A percentile compares a stretch with the other conserved stretches of the same genome.
These are phyloP conservation scores for Aspergillus glaucus DNA, from an alignment of 2,329 filamentous ascomycete species.

Conservation along the genomic window DNA sequence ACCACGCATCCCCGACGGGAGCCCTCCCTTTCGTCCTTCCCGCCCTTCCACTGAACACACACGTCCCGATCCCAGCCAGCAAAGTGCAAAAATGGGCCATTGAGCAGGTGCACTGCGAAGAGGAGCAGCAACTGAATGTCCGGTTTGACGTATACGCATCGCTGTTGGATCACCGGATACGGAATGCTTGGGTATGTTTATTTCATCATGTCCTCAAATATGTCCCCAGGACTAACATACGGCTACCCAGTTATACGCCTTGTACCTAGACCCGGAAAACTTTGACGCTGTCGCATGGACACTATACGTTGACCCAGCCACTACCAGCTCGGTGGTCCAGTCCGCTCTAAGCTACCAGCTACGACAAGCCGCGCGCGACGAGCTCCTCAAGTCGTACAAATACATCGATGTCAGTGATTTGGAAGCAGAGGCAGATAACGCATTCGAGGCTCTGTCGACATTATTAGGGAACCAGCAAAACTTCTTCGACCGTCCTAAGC, in stretches of 20 bases:
- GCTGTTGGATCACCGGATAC: constrained; percentile 69
- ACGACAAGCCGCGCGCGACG: constrained; percentile 63
- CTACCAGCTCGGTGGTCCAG: constrained; percentile 57
- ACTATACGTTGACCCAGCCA: constrained; percentile 64
- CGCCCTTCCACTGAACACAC: constrained; percentile 33
- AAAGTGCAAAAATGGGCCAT: constrained; percentile 65
- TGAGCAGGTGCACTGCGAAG: constrained; percentile 41
- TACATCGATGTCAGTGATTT: constrained; percentile 53
- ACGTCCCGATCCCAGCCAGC: constrained; percentile 51
- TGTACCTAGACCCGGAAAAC: constrained; percentile 71
- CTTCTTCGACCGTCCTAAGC: constrained; percentile 54
- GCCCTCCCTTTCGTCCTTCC: constrained; percentile 82
- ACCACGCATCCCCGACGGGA: constrained; percentile 87
- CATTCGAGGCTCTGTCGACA: constrained; percentile 56
- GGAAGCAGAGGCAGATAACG: constrained; percentile 55
- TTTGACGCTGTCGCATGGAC: constrained; percentile 56
- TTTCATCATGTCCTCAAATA: background rate
- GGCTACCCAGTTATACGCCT: constrained; percentile 58
- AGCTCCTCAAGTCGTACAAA: constrained; percentile 59
- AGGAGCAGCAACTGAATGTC: constrained; percentile 47
- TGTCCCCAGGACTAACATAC: constrained; percentile 1
- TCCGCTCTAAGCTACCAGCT: constrained; percentile 60
- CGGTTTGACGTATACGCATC: constrained; percentile 70
- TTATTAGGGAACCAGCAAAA: constrained; percentile 53
- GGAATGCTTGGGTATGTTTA: constrained; percentile 70